phyloP scores from a whole-genome alignment of 2,329 filamentous ascomycete species.

The Lasiodiplodia gonubiensis region DNA sequence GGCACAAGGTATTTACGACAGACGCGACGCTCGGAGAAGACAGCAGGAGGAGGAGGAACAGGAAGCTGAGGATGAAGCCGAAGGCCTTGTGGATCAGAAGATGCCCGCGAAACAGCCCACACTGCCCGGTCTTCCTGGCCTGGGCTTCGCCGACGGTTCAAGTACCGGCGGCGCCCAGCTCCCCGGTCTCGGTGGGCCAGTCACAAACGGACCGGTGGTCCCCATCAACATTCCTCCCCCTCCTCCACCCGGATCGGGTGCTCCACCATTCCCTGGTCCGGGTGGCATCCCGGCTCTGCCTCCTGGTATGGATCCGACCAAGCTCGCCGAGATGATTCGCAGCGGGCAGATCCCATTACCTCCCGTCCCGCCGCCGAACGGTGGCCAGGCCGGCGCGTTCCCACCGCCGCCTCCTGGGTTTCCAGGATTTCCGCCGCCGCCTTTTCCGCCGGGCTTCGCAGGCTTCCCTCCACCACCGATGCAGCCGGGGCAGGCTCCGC shows the following conservation, averaged over 20 bases:
- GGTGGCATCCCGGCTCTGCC: constrained; percentile 31
- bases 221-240: constrained; percentile 34
- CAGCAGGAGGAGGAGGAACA: constrained; percentile 92
- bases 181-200: constrained; percentile 54
- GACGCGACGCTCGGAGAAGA: constrained; percentile 76
- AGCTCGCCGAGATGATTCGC: constrained; percentile 43
- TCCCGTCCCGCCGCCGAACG: constrained; percentile 36
- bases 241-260: constrained; percentile 35
- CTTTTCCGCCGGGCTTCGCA: constrained; percentile 43
- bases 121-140: constrained; percentile 65
- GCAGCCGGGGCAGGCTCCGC: constrained; percentile 4
- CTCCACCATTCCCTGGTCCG: constrained; percentile 36
- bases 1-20: constrained; percentile 92
- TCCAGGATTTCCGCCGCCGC: constrained; percentile 36
- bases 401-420: constrained; percentile 35
- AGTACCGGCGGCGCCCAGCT: constrained; percentile 51
- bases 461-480: constrained; percentile 33
- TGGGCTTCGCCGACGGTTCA: constrained; percentile 49
- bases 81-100: constrained; percentile 90
- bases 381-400: constrained; percentile 33
- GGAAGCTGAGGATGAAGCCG: constrained; percentile 89
- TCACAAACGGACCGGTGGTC: constrained; percentile 32
- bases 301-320: constrained; percentile 37
- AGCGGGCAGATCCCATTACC: constrained; percentile 46
- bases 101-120: constrained; percentile 67